Base-by-base conservation (phyloP, 2,329 filamentous ascomycete genomes). In the Thielaviopsis euricoi region DNA sequence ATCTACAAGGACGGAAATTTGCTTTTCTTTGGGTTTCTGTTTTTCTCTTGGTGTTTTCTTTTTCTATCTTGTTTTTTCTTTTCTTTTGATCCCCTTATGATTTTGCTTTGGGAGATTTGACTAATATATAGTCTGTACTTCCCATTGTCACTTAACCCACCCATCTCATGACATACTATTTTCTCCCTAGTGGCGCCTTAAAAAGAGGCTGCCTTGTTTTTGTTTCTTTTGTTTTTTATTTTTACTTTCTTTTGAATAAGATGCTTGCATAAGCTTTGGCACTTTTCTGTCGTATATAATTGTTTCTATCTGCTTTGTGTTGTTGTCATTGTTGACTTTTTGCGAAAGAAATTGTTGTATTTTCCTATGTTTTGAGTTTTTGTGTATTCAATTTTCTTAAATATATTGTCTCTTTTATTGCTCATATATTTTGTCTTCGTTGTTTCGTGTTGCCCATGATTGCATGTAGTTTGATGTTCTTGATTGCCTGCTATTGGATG, bases 171-270 rank as follows among this genome's bases (percentile, higher is more conserved):
- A 29, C 29, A 19, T 17, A 21, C 54, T 19, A 56, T 13, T 29
- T 19, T 46, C n/a, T n/a, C 17, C 26, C n/a, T 26, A 33, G 29
- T 33, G 29, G 29, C 12, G 12, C 29, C 29, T 33, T 10, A 33
- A 10, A n/a, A 6, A 33, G 29, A 33, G 29, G 29, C 29, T 33
- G 29, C 29, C 29, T 40, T 22, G 26, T 37, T 37, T n/a, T n/a
- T 54, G 15, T 26, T 55, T 55, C 23, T n/a, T 55, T 55, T 48
- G 33, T 40, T 55, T 55, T 48, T 40, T 55, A 48, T 48, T 4
- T 52, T 23, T 52, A 17, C 50, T 52, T 53, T 57, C n/a, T 50
- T 40, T 57, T 40, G 52, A 37, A 48, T 23, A 22, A 19, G 25
- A 43, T 26, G 21, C 48, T 33, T 33, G 29, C 4, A 33, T 33